Evolutionary conservation across 257 asterid species (phyloP), one percentile per base, ranked within the genome.

Genomic region (Prunella vulgaris): DNA sequence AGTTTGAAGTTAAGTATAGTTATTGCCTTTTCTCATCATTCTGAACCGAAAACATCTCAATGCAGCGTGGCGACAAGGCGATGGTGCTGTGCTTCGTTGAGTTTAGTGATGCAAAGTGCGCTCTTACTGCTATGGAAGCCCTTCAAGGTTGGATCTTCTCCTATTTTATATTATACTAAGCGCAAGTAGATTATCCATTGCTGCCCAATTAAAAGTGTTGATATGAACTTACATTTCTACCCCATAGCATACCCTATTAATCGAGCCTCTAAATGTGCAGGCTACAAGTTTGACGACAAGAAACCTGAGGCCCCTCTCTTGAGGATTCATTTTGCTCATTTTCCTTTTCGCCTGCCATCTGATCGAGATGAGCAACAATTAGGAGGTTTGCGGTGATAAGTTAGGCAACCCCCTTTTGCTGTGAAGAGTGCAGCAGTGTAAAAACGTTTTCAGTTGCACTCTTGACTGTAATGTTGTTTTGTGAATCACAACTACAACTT

Each of bases 11-110:
- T 22, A 7, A 5, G 8, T 22, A 12, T 58, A 28, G 1, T 54
- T 33, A 9, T 56, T 70, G 48, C 20, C 27, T 60, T 72, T 37
- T 32, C 2, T 53, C n/a, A 30, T 44, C 35, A 58, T 38, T 35
- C 57, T 65, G 51, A 17, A 32, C 70, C 15, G 3, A 35, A 32
- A 30, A 20, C 1, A 30, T 53, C 25, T 66, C 15, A 27, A 12
- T 57, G 82, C 91, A 89, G 94, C 84, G 83, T 13, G 92, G 92
- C 59, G 96, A 87, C 83, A 87, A 84, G 78, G 90, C 96, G 61
- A 64, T 65, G 87, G 94, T 87, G 40, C 81, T 87, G 76, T 89
- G 96, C 80, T 89, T 89, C 70, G 87, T 89, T 14, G 96, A 89
- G 84, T 89, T 89, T 77, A 76, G 82, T 66, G 96, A 89, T 77